Base-by-base conservation (phyloP, 768 basidiomycete species). In the Rhodotorula babjevae region DNA sequence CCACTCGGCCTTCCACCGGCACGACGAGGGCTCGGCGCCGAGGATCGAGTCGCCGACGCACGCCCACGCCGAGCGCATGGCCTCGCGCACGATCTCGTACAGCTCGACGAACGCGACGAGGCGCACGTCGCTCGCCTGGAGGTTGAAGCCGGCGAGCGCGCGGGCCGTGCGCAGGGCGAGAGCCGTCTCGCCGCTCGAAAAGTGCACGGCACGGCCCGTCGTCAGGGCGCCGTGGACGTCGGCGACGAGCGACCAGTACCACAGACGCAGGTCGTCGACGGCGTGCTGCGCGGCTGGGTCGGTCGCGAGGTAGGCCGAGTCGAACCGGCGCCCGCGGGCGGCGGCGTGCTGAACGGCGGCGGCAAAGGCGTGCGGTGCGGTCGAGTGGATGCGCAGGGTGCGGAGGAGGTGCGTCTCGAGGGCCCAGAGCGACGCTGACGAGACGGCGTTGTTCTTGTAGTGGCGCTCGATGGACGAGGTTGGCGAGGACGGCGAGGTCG, bases 211-310 rank as follows among this genome's bases (percentile, higher is more conserved):
- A 14, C 65, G 65, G 8, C 65, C 65, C 16, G 57, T 49, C 49
- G 65, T 59, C 33, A 66, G 57, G 0, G 57, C 65, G 31, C 65
- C 58, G 33, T 66, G 65, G 8, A 25, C 49, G 57, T 66, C 65
- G 16, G 50, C 49, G 57, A 66, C 55, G 29, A 56, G 55, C 4
- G 58, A 23, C 57, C 47, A 59, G 33, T 18, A n/a, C 47, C 31
- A 50, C 9, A 66, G 57, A 4, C 57, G 57, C 9, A 66, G 29
- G 57, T 59, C 49, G 47, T 18, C 29, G 57, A 66, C 7, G 25
- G 50, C 50, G 23, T 8, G 23, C 11, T 27, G 50, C 25, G 50
- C 50, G 23, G 25, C 23, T 25, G 50, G 25, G 50, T 12, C 11
- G 11, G 50, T 27, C 8, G 25, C 25, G 50, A 52, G 6, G 25